Percentiles rank a stretch among this genome's conserved stretches.
These are phyloP conservation scores for Podaxis pistillaris DNA, from an alignment of 768 basidiomycete genomes.

Conservation along the genomic window DNA sequence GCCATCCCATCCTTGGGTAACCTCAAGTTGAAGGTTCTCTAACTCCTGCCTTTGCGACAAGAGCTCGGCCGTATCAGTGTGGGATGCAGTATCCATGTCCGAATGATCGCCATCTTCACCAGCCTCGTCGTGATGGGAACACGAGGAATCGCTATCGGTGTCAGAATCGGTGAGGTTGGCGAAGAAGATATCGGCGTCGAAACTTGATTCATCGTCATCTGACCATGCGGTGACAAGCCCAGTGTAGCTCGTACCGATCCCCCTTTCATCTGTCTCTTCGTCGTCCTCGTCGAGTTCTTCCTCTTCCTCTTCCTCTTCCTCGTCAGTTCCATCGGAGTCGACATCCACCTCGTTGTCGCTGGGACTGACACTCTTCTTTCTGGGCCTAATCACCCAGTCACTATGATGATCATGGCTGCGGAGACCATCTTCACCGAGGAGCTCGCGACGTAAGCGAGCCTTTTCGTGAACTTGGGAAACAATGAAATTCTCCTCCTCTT, in stretches of 20 bases:
- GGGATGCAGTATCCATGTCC: slow-evolving; percentile 29
- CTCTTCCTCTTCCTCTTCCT: slow-evolving; percentile 54
- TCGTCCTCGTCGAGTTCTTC: slow-evolving; percentile 45
- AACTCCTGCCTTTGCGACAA: slow-evolving; percentile 29
- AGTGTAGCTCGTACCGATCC: slow-evolving; percentile 38
- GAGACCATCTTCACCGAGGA: slow-evolving; percentile 49
- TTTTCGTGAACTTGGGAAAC: slow-evolving; percentile 44
- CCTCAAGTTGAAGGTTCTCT: slow-evolving; percentile 56
- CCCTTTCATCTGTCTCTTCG: slow-evolving; percentile 29
- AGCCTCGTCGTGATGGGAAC: slow-evolving; percentile 14
- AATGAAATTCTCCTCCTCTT: slow-evolving; percentile 63
- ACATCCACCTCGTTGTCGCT: slow-evolving; percentile 67
- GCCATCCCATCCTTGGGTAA: slow-evolving; percentile 75
- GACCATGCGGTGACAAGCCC: slow-evolving; percentile 78
- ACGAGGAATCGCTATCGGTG: slow-evolving; percentile 16
- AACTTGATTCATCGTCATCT: slow-evolving; percentile 73
- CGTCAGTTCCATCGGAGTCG: slow-evolving; percentile 58
- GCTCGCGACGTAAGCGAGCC: slow-evolving; percentile 59
- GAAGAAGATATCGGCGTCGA: slow-evolving; percentile 85
- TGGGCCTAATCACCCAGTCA: slow-evolving; percentile 68
- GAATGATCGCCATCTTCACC: slow-evolving; percentile 48
- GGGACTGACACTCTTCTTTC: slow-evolving; percentile 66
- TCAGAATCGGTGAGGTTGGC: slow-evolving; percentile 50
- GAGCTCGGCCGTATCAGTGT: slow-evolving; percentile 27
- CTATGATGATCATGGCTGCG: slow-evolving; percentile 29